Evolutionary conservation across 2,329 filamentous ascomycete genomes (phyloP), one percentile per base, ranked within the genome.

Genomic region (Aspergillus intermedius): DNA sequence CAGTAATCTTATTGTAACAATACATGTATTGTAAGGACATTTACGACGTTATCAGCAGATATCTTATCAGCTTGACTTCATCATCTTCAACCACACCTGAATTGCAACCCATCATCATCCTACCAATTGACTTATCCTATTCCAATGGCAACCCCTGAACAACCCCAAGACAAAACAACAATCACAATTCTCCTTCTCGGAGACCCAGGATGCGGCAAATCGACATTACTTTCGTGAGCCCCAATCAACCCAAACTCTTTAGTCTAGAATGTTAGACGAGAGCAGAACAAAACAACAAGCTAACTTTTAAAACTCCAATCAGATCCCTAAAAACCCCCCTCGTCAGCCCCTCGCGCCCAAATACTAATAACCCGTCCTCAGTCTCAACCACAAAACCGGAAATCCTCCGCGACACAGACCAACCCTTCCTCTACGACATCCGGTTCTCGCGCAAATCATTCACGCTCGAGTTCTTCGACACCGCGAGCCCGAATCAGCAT

Each of bases 181-280:
- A 64, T 69, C 22, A 68, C 62, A 4, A 52, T 84, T 44, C 70
- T 84, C 5, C 67, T 84, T 13, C 69, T 84, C 2, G 81, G 81
- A 46, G 80, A 83, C 50, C 60, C 74, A 34, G 78, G 76, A 45
- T 79, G 81, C 42, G 81, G 81, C 49, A 84, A 83, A 65, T 80
- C 80, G 45, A 81, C 78, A 8, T 83, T 84, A 53, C 65, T 84
- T 52, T 79, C 80, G 78, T 82, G 70, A 63, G 78, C 76, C 41
- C 46, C 23, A 25, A 42, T 40, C 43, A 19, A 19, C 23, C 46
- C 25, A n/a, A 43, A 19, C 21, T 17, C 22, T 3, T 3, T 19
- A 19, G 17, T 19, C 10, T 3, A 40, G 9, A 7, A 21, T 15
- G 13, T 37, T 37, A 15, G 13, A n/a, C 9, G 9, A 21, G 10